Evolutionary conservation across 1,284 basidiomycete genomes (phyloP), one percentile per base, ranked within the genome.

Genomic region (Trichosporon inkin): DNA sequence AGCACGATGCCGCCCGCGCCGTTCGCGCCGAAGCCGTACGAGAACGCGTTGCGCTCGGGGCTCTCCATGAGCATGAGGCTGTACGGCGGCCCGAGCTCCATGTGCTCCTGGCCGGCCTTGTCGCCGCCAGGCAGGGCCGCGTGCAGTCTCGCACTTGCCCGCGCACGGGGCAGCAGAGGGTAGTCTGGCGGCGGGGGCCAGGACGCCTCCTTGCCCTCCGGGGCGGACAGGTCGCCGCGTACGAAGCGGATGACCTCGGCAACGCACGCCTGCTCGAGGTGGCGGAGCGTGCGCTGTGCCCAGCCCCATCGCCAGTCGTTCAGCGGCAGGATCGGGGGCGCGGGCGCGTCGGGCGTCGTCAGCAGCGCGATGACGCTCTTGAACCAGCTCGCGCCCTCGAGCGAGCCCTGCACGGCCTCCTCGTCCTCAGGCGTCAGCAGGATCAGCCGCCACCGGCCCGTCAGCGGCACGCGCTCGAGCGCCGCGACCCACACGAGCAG

Each of bases 391-490:
- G 84, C 78, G 10, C 90, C 91, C 39, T 86, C 84, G 13, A 95
- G 82, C 68, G 88, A 86, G 2, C 80, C 75, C 16, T 89, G 85
- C 39, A 95, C 89, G 17, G 85, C 84, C 51, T 92, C 89, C 72
- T 95, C 92, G 76, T 94, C 92, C 68, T 92, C 89, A 0, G 91
- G 89, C 1, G 90, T 92, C 10, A 95, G 82, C 13, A 93, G 81
- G 62, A 95, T 92, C 62, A 92, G 75, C 55, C 91, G 83, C 88
- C 87, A 90, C 67, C 90, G 82, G 64, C 91, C 91, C 7, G 90
- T 92, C 58, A 92, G 80, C 1, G 91, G 91, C 4, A 90, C 90
- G 67, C 84, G 80, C 73, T 94, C 91, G 56, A 90, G 71, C 61
- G 88, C 90, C 1, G 88, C 88, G 2, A 89, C 60, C 61, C 91